phyloP scores from a whole-genome alignment of 2,329 filamentous ascomycete species.

The Aspergillus ustus region DNA sequence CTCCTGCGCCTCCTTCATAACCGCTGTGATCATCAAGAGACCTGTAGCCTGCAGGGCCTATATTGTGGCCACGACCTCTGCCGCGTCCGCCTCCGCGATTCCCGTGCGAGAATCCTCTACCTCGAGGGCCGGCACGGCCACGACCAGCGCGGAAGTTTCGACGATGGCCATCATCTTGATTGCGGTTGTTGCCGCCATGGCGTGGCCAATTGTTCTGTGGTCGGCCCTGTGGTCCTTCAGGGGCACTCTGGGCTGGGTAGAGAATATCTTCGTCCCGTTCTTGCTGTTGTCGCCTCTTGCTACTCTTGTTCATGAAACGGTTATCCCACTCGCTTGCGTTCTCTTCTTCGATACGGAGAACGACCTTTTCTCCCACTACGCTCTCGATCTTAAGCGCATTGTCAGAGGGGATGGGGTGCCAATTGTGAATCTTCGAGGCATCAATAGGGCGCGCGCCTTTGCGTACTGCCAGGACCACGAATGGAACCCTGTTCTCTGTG shows the following conservation, averaged over 20 bases:
- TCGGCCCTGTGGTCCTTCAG: conserved; percentile 30
- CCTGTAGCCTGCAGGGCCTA: conserved; percentile 61
- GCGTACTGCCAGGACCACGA: conserved; percentile 80
- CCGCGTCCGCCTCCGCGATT: conserved; percentile 48
- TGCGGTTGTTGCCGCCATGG: conserved; percentile 33
- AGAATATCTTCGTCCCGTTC: conserved; percentile 58
- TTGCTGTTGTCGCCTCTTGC: conserved; percentile 64
- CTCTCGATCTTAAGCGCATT: conserved; percentile 79
- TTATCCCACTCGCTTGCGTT: conserved; percentile 68
- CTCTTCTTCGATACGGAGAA: conserved; percentile 80
- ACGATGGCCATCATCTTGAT: conserved; percentile 51
- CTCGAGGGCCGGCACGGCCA: conserved; percentile 44
- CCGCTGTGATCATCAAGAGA: conserved; percentile 66
- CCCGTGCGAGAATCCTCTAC: conserved; percentile 40
- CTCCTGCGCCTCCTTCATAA: conserved; percentile 12
- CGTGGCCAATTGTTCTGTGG: conserved; percentile 34
- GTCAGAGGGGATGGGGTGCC: conserved; percentile 75
- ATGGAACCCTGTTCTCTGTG: conserved; percentile 77
- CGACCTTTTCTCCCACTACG: conserved; percentile 81
- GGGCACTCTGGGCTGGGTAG: conserved; percentile 33
- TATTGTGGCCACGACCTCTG: conserved; percentile 55
- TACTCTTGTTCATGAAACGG: conserved; percentile 62
- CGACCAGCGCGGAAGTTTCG: conserved; percentile 38
- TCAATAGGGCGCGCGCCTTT: conserved; percentile 78
- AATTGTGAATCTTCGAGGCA: conserved; percentile 78